Base-by-base conservation (phyloP, 495 filamentous ascomycete genomes). In the Tuber microsphaerosporum region DNA sequence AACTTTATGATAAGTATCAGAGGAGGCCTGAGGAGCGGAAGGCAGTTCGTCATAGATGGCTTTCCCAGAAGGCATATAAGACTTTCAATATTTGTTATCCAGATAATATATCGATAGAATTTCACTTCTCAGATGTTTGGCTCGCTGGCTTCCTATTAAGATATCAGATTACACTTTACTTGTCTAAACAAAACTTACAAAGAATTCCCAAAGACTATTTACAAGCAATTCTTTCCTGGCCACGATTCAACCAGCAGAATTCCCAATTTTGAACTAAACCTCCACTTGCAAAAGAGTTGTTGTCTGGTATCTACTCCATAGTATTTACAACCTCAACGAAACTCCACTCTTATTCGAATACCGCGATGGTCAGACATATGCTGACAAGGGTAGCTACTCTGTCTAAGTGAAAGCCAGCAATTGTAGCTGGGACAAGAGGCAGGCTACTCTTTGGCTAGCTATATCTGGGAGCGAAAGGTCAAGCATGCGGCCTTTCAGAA, bases 371-470 rank as follows among this genome's bases (percentile, higher is more conserved):
- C 71, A 71, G 56, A 76, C 75, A 22, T 76, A 76, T 45, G 44
- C 34, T 2, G 31, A 73, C 9, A 76, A 76, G 73, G 46, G 75
- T 14, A 76, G 72, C 34, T 43, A 74, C 37, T 48, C 72, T 19
- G 75, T 74, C 2, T 46, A 74, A n/a, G 65, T 74, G 1, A 76
- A 76, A 68, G 69, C n/a, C n/a, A 43, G 26, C n/a, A 22, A 20
- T 31, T 70, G 72, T 34, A 26, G 72, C 45, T 74, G 75, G 34
- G 72, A 76, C 45, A 74, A 76, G 44, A 16, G 72, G 71, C 75
- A 76, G 65, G 72, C 65, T 31, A 74, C 75, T 8, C 14, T 71
- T 14, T 34, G 74, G 17, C 26, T 76, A 1, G 44, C 16, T 2
- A 31, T 74, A 37, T 77, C 75, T 69, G 75, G 72, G 4, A n/a